Percentiles rank a stretch among this genome's conserved stretches.
phyloP scores from a whole-genome alignment of 768 basidiomycete genomes.

The Russula sp. region DNA sequence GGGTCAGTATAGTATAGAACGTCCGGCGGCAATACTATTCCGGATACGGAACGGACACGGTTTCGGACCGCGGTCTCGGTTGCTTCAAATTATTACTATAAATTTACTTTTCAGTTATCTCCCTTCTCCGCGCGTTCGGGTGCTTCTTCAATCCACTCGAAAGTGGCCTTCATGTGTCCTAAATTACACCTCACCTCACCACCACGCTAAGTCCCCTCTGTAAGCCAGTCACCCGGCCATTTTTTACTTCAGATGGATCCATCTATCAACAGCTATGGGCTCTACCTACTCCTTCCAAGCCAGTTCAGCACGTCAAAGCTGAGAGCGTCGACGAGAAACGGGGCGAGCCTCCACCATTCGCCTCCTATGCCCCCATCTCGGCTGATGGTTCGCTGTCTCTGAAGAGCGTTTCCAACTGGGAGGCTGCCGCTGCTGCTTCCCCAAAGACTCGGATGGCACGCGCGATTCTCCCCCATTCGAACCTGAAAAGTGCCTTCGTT shows the following conservation, averaged over 20 bases:
- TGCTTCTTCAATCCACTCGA: too few relatives aligned
- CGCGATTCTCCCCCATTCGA: slow-evolving; percentile 61
- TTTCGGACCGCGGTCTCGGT: too few relatives aligned
- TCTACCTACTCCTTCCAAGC: slow-evolving; percentile 31
- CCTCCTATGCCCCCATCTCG: slow-evolving; percentile 35
- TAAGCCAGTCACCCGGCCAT: not conserved
- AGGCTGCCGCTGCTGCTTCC: slow-evolving; percentile 43
- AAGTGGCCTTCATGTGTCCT: too few relatives aligned
- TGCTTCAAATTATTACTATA: too few relatives aligned
- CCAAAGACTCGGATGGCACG: slow-evolving; percentile 69
- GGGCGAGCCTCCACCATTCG: slow-evolving; percentile 15
- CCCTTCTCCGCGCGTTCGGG: too few relatives aligned
- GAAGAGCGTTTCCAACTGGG: slow-evolving; percentile 60
- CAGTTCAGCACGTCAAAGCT: slow-evolving; percentile 13
- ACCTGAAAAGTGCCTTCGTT: slow-evolving; percentile 56
- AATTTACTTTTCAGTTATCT: too few relatives aligned
- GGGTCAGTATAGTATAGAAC: too few relatives aligned
- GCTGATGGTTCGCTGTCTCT: slow-evolving; percentile 54
- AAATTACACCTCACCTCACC: not conserved
- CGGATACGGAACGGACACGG: too few relatives aligned
- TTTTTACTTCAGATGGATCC: too few relatives aligned
- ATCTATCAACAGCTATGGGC: slow-evolving; percentile 28
- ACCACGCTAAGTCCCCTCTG: not conserved
- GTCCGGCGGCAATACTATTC: too few relatives aligned
- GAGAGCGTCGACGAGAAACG: slow-evolving; percentile 22